A percentile compares a stretch with the other conserved stretches of the same genome.
These are phyloP conservation scores for Malassezia brasiliensis DNA, from an alignment of 1,284 basidiomycete genomes.

Conservation along the genomic window DNA sequence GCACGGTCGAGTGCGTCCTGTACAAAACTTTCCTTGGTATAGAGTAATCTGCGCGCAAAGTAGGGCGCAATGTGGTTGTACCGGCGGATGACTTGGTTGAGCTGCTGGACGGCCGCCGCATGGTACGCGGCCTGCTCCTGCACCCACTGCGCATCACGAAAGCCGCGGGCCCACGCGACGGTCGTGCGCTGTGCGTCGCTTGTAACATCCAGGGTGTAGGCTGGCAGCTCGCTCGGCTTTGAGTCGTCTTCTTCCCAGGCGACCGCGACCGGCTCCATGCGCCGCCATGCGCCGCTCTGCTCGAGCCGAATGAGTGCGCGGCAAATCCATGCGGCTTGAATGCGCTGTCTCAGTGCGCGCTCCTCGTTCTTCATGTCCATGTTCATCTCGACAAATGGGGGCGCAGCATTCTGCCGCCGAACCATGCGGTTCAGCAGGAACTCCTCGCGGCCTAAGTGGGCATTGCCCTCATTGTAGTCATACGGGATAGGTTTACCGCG, in stretches of 20 bases:
- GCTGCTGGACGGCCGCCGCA: slow-evolving; percentile 19
- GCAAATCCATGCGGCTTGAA: slow-evolving; percentile 59
- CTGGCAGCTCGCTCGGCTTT: not conserved
- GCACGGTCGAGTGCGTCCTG: not conserved
- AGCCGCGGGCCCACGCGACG: slow-evolving; percentile 47
- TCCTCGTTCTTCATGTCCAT: slow-evolving; percentile 58
- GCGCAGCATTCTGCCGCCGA: slow-evolving; percentile 69
- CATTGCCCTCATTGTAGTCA: slow-evolving; percentile 63
- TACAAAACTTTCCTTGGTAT: slow-evolving; percentile 1
- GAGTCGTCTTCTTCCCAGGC: slow-evolving; percentile 15
- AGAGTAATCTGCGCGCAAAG: slow-evolving; percentile 24
- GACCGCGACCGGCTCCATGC: slow-evolving; percentile 47
- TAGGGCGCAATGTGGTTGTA: slow-evolving; percentile 37
- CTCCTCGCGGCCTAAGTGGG: slow-evolving; percentile 51
- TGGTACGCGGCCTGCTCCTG: slow-evolving; percentile 54
- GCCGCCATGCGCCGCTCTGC: slow-evolving; percentile 50
- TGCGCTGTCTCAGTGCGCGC: slow-evolving; percentile 57
- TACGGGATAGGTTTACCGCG: slow-evolving; percentile 62
- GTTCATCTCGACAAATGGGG: slow-evolving; percentile 85
- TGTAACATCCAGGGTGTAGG: not conserved
- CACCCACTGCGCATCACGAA: slow-evolving; percentile 68
- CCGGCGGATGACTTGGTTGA: slow-evolving; percentile 30
- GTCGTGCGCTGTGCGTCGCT: not conserved
- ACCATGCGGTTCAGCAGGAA: slow-evolving; percentile 74
- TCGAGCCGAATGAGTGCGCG: slow-evolving; percentile 57